Conservation (phyloP, 169 alveolate genomes). For the Cryptosporidium ubiquitum region DNA sequence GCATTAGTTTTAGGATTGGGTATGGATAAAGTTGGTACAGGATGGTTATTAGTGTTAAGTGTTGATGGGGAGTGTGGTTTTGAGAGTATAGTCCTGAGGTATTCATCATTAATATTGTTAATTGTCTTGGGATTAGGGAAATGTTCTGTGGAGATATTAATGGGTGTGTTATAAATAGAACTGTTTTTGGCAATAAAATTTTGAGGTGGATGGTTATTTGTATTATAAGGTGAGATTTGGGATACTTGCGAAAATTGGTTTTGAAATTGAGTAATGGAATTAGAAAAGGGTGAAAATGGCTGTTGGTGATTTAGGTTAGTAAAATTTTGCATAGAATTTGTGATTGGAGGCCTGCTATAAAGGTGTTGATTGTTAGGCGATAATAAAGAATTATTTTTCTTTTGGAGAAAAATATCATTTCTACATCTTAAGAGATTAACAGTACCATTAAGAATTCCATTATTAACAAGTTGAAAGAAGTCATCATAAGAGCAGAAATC, state of each 20-base stretch:
- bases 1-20: neutral
- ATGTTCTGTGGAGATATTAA: constrained; percentile 23
- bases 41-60: neutral
- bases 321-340: neutral
- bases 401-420: constrained; percentile 41
- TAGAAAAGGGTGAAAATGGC: neutral
- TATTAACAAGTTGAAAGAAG: constrained; percentile 21
- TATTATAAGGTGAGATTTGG: neutral
- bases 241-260: neutral
- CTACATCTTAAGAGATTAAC: constrained; percentile 49
- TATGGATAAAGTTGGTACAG: neutral
- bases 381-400: neutral
- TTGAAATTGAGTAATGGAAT: neutral
- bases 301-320: neutral
- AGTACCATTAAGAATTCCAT: constrained; percentile 48
- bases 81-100: neutral
- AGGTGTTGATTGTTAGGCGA: neutral
- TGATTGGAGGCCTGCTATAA: neutral
- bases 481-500: constrained; percentile 47
- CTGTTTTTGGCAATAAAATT: neutral
- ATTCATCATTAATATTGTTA: neutral
- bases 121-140: neutral
- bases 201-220: neutral
- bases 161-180: constrained; percentile 7
- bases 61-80: neutral